These are phyloP conservation scores for Aureobasidium namibiae DNA, from an alignment of 2,329 filamentous ascomycete species.

Conservation along the genomic window DNA sequence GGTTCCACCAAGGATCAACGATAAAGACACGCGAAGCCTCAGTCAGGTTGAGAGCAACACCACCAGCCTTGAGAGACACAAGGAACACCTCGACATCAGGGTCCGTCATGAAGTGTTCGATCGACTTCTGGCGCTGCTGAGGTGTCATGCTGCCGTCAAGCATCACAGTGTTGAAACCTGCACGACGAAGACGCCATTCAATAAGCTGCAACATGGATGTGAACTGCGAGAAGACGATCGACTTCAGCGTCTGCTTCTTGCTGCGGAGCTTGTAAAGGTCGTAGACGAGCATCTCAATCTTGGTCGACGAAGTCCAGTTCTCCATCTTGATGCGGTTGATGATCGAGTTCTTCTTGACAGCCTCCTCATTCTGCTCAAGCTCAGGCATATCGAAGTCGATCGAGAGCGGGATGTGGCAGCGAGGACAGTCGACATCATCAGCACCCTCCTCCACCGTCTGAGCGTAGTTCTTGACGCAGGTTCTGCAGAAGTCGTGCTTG, in stretches of 20 bases:
- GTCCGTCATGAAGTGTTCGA: conserved; percentile 95
- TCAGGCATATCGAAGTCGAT: conserved; percentile 95
- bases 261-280: conserved; percentile 87
- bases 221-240: conserved; percentile 95
- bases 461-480: conserved; percentile 73
- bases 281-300: conserved; percentile 93
- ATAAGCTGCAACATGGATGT: conserved; percentile 96
- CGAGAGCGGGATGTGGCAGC: conserved; percentile 78
- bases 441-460: conserved; percentile 60
- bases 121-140: conserved; percentile 82
- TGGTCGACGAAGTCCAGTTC: conserved; percentile 95
- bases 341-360: conserved; percentile 91
- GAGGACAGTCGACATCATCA: conserved; percentile 66
- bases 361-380: conserved; percentile 80
- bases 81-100: conserved; percentile 91
- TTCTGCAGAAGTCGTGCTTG: conserved; percentile 84
- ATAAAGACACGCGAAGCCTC: conserved; percentile 95
- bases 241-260: conserved; percentile 89
- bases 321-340: conserved; percentile 99
- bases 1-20: conserved; percentile 99
- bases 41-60: conserved; percentile 89
- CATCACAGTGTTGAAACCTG: conserved; percentile 98
- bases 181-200: conserved; percentile 90
- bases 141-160: conserved; percentile 96
- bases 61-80: conserved; percentile 90